phyloP scores from a whole-genome alignment of 2,329 filamentous ascomycete genomes.

The Fusarium beomiforme region DNA sequence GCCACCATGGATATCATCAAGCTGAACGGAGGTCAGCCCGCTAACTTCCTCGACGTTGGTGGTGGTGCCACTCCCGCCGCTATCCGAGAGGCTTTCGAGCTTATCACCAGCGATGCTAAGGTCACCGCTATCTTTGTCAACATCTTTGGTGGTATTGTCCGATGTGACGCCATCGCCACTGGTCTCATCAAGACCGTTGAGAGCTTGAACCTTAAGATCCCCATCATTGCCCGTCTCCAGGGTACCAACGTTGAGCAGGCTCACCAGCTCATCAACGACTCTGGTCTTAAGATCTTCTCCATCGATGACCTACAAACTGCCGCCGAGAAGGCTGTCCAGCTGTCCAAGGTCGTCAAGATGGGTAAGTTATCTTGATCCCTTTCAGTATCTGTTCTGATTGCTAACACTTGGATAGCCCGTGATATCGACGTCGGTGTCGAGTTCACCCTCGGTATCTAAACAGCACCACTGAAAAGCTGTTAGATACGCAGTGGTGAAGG shows the following conservation, averaged over 20 bases:
- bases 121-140: constrained; percentile 99
- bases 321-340: constrained; percentile 97
- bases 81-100: constrained; percentile 97
- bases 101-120: constrained; percentile 98
- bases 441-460: constrained; percentile 92
- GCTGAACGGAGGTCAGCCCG: constrained; percentile 93
- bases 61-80: constrained; percentile 96
- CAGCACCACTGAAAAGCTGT: constrained; percentile 12
- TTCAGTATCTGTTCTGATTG: not conserved
- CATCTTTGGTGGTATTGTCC: constrained; percentile 99
- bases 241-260: constrained; percentile 98
- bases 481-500: constrained; percentile 29
- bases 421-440: constrained; percentile 98
- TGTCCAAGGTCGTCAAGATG: constrained; percentile 99
- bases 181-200: constrained; percentile 95
- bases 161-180: constrained; percentile 96
- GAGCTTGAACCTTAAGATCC: constrained; percentile 94
- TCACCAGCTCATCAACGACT: constrained; percentile 93
- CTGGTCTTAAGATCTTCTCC: constrained; percentile 98
- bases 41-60: constrained; percentile 99
- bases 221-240: constrained; percentile 96
- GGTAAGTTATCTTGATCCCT: constrained; percentile 64
- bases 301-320: constrained; percentile 98
- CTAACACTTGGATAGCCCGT: constrained; percentile 67
- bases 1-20: constrained; percentile 99